phyloP scores from a whole-genome alignment of 1,284 basidiomycete genomes.

The Naganishia liquefaciens region DNA sequence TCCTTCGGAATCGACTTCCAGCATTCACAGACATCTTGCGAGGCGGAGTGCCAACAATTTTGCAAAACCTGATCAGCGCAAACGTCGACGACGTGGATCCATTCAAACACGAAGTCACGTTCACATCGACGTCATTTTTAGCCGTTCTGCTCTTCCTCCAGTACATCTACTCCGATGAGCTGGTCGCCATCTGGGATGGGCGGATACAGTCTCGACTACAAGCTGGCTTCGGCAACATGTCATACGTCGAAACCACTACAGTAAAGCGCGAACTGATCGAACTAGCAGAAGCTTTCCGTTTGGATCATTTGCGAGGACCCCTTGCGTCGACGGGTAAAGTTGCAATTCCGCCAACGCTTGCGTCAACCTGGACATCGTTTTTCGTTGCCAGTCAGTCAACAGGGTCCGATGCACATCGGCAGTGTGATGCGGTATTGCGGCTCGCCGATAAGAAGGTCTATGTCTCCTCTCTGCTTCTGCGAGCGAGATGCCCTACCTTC shows the following conservation, averaged over 20 bases:
- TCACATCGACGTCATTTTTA: slow-evolving; percentile 54
- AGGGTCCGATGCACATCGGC: slow-evolving; percentile 30
- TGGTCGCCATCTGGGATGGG: slow-evolving; percentile 81
- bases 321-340: slow-evolving; percentile 48
- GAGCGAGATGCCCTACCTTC: slow-evolving; percentile 83
- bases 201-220: slow-evolving; percentile 63
- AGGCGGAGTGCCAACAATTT: slow-evolving; percentile 11
- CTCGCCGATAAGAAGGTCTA: slow-evolving; percentile 69
- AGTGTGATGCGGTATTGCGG: slow-evolving; percentile 70
- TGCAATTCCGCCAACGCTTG: slow-evolving; percentile 43
- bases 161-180: slow-evolving; percentile 84
- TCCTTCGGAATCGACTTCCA: slow-evolving; percentile 44
- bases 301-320: slow-evolving; percentile 46
- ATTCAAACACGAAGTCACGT: slow-evolving; percentile 28
- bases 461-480: slow-evolving; percentile 73
- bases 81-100: slow-evolving; percentile 14
- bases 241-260: slow-evolving; percentile 54
- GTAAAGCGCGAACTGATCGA: slow-evolving; percentile 67
- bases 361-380: slow-evolving; percentile 48
- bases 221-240: slow-evolving; percentile 49
- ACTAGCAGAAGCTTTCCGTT: slow-evolving; percentile 60
- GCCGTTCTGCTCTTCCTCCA: slow-evolving; percentile 75
- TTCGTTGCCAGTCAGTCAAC: slow-evolving; percentile 50
- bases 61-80: slow-evolving; percentile 25
- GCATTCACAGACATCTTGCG: slow-evolving; percentile 15